Evolutionary conservation across 805 yeast species (phyloP).

Genomic region (Zygosaccharomyces gambellarensis): DNA sequence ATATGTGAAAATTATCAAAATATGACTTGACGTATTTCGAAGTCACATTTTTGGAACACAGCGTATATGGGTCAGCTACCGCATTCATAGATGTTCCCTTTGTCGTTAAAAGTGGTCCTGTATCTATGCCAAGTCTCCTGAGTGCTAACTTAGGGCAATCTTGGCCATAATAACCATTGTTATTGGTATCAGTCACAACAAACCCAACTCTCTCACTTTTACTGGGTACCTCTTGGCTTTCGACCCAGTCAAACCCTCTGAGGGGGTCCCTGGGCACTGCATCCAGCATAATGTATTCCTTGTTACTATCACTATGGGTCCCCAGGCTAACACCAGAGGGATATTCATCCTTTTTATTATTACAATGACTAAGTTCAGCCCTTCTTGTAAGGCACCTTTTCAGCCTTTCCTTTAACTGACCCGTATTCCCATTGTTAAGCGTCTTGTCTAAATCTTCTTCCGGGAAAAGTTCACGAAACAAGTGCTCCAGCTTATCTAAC

Average conservation of each 20-base stretch:
- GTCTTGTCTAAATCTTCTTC: constrained; percentile 43
- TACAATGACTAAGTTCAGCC: background rate
- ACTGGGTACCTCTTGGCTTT: constrained; percentile 37
- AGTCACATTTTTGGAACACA: constrained; percentile 17
- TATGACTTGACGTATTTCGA: constrained; percentile 43
- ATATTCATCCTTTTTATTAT: background rate
- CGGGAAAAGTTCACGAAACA: constrained; percentile 43
- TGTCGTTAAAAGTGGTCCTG: constrained; percentile 1
- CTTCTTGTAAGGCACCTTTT: constrained; percentile 9
- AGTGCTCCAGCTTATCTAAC: constrained; percentile 42
- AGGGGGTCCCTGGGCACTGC: constrained; percentile 42
- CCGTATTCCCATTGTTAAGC: constrained; percentile 15
- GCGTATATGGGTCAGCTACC: constrained; percentile 8
- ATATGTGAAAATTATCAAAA: constrained; percentile 55
- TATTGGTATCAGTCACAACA: constrained; percentile 44
- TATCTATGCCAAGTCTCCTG: constrained; percentile 39
- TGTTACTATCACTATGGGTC: constrained; percentile 4
- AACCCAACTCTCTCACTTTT: constrained; percentile 63
- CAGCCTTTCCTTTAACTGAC: constrained; percentile 6
- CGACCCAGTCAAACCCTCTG: constrained; percentile 58
- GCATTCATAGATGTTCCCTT: background rate
- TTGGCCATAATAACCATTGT: constrained; percentile 61
- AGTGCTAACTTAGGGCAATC: constrained; percentile 57
- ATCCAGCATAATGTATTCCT: constrained; percentile 29
- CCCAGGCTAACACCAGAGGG: constrained; percentile 5